phyloP scores from a whole-genome alignment of 73 alveolate genomes.

The Paramecium caudatum region DNA sequence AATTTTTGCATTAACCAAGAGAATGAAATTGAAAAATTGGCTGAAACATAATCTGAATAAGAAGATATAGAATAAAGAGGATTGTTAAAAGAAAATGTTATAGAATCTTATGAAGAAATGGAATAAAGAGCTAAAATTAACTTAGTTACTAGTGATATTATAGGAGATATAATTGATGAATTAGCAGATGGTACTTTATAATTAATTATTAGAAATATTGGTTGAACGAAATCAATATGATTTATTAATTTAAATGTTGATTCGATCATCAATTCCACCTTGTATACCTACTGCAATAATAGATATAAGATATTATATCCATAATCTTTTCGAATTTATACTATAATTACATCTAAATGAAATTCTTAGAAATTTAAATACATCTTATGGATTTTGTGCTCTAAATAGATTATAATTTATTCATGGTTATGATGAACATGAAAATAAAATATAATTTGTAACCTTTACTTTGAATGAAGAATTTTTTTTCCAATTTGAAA shows the following conservation, averaged over 20 bases:
- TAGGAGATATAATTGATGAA: neutral
- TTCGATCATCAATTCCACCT: neutral
- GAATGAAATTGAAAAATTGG: constrained; percentile 15
- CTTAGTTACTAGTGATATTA: constrained; percentile 33
- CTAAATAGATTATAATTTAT: constrained; percentile 2
- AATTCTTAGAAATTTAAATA: neutral
- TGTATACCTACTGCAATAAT: neutral
- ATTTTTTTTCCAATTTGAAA: constrained; percentile 38
- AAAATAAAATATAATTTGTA: neutral
- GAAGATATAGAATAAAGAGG: neutral
- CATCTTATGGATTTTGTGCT: constrained; percentile 57
- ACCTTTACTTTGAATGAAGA: constrained; percentile 38
- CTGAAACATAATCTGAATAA: constrained; percentile 62
- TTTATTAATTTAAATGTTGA: neutral
- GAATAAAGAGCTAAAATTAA: constrained; percentile 19
- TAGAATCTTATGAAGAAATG: constrained; percentile 28
- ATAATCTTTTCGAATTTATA: neutral
- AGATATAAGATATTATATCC: constrained; percentile 30
- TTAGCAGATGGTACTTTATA: constrained; percentile 7
- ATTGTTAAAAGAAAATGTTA: neutral
- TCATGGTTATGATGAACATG: constrained; percentile 60
- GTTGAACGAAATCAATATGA: neutral
- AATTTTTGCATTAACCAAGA: neutral
- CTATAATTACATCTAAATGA: constrained; percentile 1
- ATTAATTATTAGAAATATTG: constrained; percentile 1